A percentile compares a stretch with the other conserved stretches of the same genome.
Conservation (phyloP, 2,329 filamentous ascomycete species). For the Aspergillus clavatus region DNA sequence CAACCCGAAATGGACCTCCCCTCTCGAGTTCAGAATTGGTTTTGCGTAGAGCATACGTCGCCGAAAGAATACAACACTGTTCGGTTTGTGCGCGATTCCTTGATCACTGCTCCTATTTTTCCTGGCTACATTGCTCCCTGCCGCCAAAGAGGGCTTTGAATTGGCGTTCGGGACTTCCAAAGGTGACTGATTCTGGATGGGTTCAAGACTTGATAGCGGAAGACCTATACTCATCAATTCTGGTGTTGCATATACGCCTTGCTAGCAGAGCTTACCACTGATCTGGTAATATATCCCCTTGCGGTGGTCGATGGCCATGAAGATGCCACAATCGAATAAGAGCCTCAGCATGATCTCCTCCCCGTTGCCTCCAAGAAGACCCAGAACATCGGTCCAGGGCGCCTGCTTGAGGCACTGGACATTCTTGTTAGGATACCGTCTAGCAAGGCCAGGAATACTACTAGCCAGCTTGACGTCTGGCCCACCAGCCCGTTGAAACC, state of each 20-base stretch:
- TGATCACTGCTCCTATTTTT: not conserved
- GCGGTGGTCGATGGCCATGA: slow-evolving; percentile 56
- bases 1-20: slow-evolving; percentile 67
- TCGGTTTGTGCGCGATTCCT: slow-evolving; percentile 26
- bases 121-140: not conserved
- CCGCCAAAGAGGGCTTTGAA: not conserved
- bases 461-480: slow-evolving; percentile 34
- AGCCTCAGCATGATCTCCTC: slow-evolving; percentile 74
- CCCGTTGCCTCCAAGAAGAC: slow-evolving; percentile 67
- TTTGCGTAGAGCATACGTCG: slow-evolving; percentile 83
- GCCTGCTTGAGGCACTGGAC: slow-evolving; percentile 62
- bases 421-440: slow-evolving; percentile 63
- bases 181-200: slow-evolving; percentile 12
- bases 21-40: slow-evolving; percentile 63
- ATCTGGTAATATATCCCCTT: slow-evolving; percentile 70
- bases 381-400: slow-evolving; percentile 72
- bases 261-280: slow-evolving; percentile 54
- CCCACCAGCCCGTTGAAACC: slow-evolving; percentile 56
- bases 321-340: slow-evolving; percentile 73
- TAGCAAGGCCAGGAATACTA: slow-evolving; percentile 61
- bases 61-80: slow-evolving; percentile 69
- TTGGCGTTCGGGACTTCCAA: not conserved
- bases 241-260: not conserved
- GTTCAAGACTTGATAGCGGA: slow-evolving; percentile 28
- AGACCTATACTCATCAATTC: slow-evolving; percentile 20